Percentiles rank a stretch among this genome's conserved stretches.
These are phyloP conservation scores for Plantago elongata DNA, from an alignment of 257 asterid species.

Conservation along the genomic window DNA sequence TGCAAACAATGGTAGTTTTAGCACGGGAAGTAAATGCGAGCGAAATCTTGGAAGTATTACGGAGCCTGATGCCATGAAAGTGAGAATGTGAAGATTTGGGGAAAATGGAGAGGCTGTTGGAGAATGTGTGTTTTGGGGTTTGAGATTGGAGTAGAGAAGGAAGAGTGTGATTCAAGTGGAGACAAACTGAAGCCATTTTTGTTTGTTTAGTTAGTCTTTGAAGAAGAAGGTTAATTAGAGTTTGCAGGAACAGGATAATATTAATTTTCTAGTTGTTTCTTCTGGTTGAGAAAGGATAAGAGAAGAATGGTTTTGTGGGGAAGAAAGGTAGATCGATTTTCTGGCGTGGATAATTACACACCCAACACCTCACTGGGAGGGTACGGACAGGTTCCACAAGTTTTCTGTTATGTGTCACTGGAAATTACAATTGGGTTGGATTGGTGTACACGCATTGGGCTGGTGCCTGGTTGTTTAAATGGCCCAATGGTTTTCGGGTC, in stretches of 20 bases:
- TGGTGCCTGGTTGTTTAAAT: too few relatives aligned
- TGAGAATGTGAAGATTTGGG: slow-evolving; percentile 63
- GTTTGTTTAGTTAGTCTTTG: background rate
- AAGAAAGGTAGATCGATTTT: slow-evolving; percentile 11
- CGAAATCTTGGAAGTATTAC: slow-evolving; percentile 30
- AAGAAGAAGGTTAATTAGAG: background rate
- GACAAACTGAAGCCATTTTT: slow-evolving; percentile 60
- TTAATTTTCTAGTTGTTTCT: background rate
- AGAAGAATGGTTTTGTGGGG: slow-evolving; percentile 11
- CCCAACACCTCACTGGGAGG: slow-evolving; percentile 18
- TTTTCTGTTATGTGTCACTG: too few relatives aligned
- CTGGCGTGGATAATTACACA: slow-evolving; percentile 52
- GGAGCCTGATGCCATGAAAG: slow-evolving; percentile 60
- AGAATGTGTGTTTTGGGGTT: slow-evolving; percentile 41
- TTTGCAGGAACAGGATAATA: background rate
- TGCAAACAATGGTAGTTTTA: slow-evolving; percentile 49
- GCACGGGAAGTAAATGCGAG: slow-evolving; percentile 35
- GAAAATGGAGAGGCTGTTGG: slow-evolving; percentile 32
- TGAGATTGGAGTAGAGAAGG: slow-evolving; percentile 50
- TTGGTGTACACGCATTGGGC: too few relatives aligned
- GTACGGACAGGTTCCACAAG: too few relatives aligned
- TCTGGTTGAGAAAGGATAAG: background rate
- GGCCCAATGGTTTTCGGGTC: too few relatives aligned
- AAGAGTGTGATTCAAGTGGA: slow-evolving; percentile 40
- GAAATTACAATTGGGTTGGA: too few relatives aligned